A percentile compares a stretch with the other conserved stretches of the same genome.
These are phyloP conservation scores for Fusarium sp. DNA, from an alignment of 2,329 filamentous ascomycete genomes.

Conservation along the genomic window DNA sequence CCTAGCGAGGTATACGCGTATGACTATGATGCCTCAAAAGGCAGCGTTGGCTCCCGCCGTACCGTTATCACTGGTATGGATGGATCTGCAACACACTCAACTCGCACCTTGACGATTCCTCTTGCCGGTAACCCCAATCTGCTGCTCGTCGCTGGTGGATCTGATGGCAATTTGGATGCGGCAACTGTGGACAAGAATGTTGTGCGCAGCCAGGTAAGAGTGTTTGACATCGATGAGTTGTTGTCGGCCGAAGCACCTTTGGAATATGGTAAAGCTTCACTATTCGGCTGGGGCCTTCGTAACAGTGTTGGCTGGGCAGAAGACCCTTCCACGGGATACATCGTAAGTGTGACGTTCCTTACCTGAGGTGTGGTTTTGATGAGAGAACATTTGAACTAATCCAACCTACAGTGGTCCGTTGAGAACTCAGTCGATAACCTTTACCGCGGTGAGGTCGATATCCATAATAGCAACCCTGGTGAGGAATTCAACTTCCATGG, in stretches of 20 bases:
- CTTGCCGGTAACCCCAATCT: constrained; percentile 6
- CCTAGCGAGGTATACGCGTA: constrained; percentile 19
- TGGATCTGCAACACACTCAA: constrained; percentile 13
- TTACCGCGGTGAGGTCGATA: neutral
- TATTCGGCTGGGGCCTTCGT: constrained; percentile 13
- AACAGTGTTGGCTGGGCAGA: constrained; percentile 20
- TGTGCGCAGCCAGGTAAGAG: constrained; percentile 9
- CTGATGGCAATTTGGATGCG: constrained; percentile 1
- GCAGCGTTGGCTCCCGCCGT: neutral
- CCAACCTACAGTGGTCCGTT: neutral
- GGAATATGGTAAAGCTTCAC: neutral
- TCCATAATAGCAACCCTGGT: constrained; percentile 12
- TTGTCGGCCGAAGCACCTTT: neutral
- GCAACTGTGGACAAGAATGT: constrained; percentile 11
- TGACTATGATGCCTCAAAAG: constrained; percentile 9
- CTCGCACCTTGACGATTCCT: constrained; percentile 4
- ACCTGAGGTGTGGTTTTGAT: too few species aligned
- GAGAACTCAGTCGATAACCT: constrained; percentile 21
- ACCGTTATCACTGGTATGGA: constrained; percentile 9
- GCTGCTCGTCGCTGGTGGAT: constrained; percentile 11
- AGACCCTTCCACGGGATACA: constrained; percentile 2
- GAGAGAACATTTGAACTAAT: neutral
- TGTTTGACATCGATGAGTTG: constrained; percentile 1
- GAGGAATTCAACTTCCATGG: constrained; percentile 18
- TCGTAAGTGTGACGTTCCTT: neutral